phyloP scores from a whole-genome alignment of 23 red algal species.

The Gracilariopsis chorda region DNA sequence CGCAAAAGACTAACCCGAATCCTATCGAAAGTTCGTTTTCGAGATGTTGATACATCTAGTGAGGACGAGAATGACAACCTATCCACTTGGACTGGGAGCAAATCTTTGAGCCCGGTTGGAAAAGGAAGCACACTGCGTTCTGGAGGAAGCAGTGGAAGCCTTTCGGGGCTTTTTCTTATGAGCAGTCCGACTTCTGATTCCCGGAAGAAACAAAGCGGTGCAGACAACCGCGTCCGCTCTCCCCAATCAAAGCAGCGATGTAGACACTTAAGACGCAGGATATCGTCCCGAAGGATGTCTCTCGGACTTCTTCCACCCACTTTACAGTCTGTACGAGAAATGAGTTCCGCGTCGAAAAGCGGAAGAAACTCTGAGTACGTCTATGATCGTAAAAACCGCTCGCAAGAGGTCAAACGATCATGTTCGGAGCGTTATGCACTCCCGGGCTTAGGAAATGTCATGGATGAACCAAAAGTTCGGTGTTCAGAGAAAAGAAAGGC shows the following conservation, averaged over 20 bases:
- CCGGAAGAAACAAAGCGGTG: background rate
- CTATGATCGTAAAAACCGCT: background rate
- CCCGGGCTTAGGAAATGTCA: too few species aligned
- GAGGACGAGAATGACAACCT: background rate
- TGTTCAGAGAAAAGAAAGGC: background rate
- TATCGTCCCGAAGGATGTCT: background rate
- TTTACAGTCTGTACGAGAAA: background rate
- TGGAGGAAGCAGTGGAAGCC: background rate
- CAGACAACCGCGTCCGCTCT: background rate
- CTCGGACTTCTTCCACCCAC: conserved; percentile 3
- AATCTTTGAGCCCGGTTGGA: background rate
- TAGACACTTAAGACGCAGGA: background rate
- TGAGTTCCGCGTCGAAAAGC: background rate
- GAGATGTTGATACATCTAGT: background rate
- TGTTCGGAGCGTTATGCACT: background rate
- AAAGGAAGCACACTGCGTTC: background rate
- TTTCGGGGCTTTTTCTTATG: too few species aligned
- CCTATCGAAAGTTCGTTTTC: background rate
- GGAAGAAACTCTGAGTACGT: background rate
- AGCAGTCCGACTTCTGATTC: background rate
- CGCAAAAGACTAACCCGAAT: background rate
- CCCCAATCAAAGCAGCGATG: background rate
- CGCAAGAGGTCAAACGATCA: background rate
- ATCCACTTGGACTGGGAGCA: background rate
- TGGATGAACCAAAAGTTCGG: background rate